Conservation (phyloP, 495 filamentous ascomycete genomes). For the Neurospora sp. region DNA sequence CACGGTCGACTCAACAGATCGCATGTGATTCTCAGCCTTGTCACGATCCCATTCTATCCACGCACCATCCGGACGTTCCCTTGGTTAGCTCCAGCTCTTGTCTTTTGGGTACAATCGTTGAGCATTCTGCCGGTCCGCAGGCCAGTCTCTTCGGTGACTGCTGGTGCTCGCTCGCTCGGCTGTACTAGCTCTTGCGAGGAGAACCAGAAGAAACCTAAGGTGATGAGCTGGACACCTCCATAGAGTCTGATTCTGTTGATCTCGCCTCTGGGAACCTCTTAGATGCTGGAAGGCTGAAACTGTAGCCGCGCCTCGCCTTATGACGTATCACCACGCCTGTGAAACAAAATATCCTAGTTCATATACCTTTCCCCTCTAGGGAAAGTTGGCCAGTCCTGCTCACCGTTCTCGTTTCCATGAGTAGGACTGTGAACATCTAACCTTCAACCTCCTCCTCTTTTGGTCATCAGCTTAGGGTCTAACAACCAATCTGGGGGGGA, state of each 20-base stretch:
- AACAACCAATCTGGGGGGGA: not conserved
- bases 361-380: not conserved
- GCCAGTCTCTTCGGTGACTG: too few species aligned
- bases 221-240: not conserved
- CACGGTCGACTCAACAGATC: not conserved
- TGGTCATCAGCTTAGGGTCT: not conserved
- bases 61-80: not conserved
- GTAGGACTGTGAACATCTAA: not conserved
- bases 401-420: not conserved
- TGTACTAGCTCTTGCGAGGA: not conserved
- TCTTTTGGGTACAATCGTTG: not conserved
- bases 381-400: not conserved
- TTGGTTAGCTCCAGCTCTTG: not conserved
- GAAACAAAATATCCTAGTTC: not conserved
- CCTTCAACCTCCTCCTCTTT: not conserved
- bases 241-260: not conserved
- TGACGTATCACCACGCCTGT: not conserved
- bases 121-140: not conserved
- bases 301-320: not conserved
- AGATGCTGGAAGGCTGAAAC: not conserved
- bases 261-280: not conserved
- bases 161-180: too few species aligned
- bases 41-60: not conserved
- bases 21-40: not conserved
- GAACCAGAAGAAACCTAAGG: not conserved